Evolutionary conservation across 371 early-diverging fungal species (phyloP), one percentile per base, ranked within the genome.

Genomic region (Zopfochytrium polystomum): DNA sequence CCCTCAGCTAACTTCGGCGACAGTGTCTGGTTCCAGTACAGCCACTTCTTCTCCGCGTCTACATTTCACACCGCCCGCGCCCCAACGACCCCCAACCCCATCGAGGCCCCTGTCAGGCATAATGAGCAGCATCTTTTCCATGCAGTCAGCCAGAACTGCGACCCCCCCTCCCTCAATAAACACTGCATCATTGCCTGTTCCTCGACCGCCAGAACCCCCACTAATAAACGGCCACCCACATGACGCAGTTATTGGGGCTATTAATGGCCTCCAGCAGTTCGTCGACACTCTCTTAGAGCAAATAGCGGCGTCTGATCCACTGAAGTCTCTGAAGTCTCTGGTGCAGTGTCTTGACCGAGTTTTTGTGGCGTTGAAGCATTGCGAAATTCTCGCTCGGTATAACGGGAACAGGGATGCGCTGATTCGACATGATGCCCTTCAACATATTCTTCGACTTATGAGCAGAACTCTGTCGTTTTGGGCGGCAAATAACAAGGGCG

Each of bases 351-450:
- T 35, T 34, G 38, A 3, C 30, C 18, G 60, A 20, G 6, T 29
- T 55, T 22, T 22, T 56, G 11, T 42, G 44, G 4, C 22, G 20
- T 25, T 62, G 25, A 9, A 44, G 23, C 70, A 67, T 59, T 15
- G 67, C 13, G 75, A 75, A 35, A 55, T 71, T 20, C 51, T 75
- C 7, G 20, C 68, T 15, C 61, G 72, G 5, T 70, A 62, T 47
- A 66, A 63, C 7, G 66, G 61, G 13, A 65, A 75, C 49, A 30
- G 63, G 49, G 72, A 75, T 42, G 59, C 63, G n/a, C 27, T 75
- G 22, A 45, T 64, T 25, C 54, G 58, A 13, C 72, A 71, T 47
- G 65, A 51, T 6, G 70, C 30, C 18, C 33, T 74, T 13, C 45
- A 51, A 11, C 5, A 52, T 23, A 42, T 64, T 18, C 22, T 60